Evolutionary conservation across 306 rosid species (phyloP), one percentile per base, ranked within the genome.

Genomic region (Citrullus amarus): DNA sequence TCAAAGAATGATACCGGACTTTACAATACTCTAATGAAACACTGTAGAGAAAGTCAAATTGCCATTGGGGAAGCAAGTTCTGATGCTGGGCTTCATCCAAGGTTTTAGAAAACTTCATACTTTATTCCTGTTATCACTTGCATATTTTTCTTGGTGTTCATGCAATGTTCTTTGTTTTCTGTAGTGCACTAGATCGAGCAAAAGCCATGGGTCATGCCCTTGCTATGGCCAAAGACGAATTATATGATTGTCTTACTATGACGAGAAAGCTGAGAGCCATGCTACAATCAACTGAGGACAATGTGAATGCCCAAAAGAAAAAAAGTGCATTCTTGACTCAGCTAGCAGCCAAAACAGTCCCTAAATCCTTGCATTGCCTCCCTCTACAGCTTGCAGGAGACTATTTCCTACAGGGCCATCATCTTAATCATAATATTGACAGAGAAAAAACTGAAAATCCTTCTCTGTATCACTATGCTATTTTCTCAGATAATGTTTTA

Each of bases 321-420:
- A 89, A 88, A 83, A 91, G 97, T 83, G 92, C 96, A 11, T 91
- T 92, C 91, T 83, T 92, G 90, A 91, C 83, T 86, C 99, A 95
- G 88, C 92, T 91, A 39, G 97, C 97, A 25, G 97, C 97, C 6
- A 95, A 95, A 88, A 91, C 93, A 72, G 89, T 95, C 68, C 99
- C 99, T 53, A 91, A 89, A 82, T 88, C 89, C 28, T 85, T 95
- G 87, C 97, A 95, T 76, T 92, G 99, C 79, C 97, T 95, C 82
- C 88, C 99, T 75, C 84, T 92, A 78, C 90, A 88, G 57, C 99
- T 95, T 39, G 89, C 97, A 38, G 89, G 90, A 6, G 96, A 92
- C 83, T 95, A 91, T 86, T 92, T 86, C 79, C 80, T 84, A 79
- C 90, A 84, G 82, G 97, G 90, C 13, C 83, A 86, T 83, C 89